These are phyloP conservation scores for Mycena latifolia DNA, from an alignment of 768 basidiomycete genomes.

Conservation along the genomic window DNA sequence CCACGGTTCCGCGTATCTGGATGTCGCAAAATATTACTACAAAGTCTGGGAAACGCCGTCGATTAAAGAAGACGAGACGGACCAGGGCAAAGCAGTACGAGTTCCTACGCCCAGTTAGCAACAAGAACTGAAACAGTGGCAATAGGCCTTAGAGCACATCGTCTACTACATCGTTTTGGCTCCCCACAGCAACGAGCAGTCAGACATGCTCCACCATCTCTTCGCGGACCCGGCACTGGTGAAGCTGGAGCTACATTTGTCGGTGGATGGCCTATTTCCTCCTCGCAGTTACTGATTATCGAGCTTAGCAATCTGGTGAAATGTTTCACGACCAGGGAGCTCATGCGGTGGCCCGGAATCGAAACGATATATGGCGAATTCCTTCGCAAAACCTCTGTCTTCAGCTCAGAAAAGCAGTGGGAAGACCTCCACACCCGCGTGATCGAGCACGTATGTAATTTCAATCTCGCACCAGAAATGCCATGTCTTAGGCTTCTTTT, in stretches of 20 bases:
- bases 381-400: conserved; percentile 85
- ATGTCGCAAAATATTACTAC: conserved; percentile 95
- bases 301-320: conserved; percentile 86
- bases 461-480: neutral
- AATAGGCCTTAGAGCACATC: conserved; percentile 92
- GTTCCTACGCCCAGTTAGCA: conserved; percentile 14
- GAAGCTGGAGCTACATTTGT: conserved; percentile 91
- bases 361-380: conserved; percentile 89
- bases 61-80: conserved; percentile 84
- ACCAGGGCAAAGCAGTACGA: conserved; percentile 77
- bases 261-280: conserved; percentile 39
- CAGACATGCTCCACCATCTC: conserved; percentile 94
- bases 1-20: conserved; percentile 86
- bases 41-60: conserved; percentile 98
- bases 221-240: conserved; percentile 81
- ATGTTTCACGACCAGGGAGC: conserved; percentile 91
- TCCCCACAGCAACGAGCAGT: conserved; percentile 96
- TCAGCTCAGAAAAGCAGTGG: conserved; percentile 85
- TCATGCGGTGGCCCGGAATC: conserved; percentile 98
- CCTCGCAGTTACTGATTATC: conserved; percentile 29
- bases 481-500: conserved; percentile 18
- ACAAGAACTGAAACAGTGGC: conserved; percentile 24
- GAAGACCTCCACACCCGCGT: conserved; percentile 96
- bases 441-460: conserved; percentile 88
- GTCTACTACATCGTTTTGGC: conserved; percentile 95